phyloP scores from a whole-genome alignment of 2,329 filamentous ascomycete genomes.

The Penicillium corylophilum region DNA sequence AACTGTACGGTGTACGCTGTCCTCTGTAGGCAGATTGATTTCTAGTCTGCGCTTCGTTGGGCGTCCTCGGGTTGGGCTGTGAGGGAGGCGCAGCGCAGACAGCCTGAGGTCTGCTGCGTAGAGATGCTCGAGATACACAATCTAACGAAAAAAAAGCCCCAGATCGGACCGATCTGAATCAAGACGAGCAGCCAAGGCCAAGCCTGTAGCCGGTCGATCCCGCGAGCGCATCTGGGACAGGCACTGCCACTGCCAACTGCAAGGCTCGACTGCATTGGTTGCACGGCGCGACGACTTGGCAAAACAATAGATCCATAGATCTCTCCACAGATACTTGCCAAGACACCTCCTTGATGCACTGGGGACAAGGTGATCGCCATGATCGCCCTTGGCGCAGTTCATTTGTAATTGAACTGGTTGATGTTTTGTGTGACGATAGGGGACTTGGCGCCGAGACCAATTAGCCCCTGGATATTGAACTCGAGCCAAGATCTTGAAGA shows the following conservation, averaged over 20 bases:
- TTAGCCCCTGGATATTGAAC: background rate
- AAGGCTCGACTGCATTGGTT: slow-evolving; percentile 1
- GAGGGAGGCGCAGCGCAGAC: background rate
- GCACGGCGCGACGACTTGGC: slow-evolving; percentile 14
- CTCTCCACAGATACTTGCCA: slow-evolving; percentile 2
- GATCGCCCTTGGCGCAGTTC: slow-evolving; percentile 20
- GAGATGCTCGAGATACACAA: background rate
- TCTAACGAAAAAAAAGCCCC: background rate
- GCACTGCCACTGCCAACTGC: slow-evolving; percentile 3
- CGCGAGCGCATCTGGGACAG: background rate
- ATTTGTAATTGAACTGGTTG: slow-evolving; percentile 11
- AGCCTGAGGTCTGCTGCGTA: background rate
- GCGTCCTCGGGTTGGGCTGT: background rate
- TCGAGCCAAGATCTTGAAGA: background rate
- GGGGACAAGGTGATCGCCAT: slow-evolving; percentile 13
- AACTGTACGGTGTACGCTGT: background rate
- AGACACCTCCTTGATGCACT: slow-evolving; percentile 6
- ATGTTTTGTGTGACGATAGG: background rate
- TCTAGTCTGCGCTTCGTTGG: background rate
- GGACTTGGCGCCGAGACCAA: background rate
- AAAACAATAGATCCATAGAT: slow-evolving; percentile 4
- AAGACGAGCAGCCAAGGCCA: slow-evolving; percentile 1
- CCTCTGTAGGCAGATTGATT: background rate
- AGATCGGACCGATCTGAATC: slow-evolving; percentile 10
- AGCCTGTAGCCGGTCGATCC: slow-evolving; percentile 11